Percentiles rank a stretch among this genome's conserved stretches.
These are phyloP conservation scores for Euptelea pleiosperma DNA, from an alignment of 164 flowering plant species.

Conservation along the genomic window DNA sequence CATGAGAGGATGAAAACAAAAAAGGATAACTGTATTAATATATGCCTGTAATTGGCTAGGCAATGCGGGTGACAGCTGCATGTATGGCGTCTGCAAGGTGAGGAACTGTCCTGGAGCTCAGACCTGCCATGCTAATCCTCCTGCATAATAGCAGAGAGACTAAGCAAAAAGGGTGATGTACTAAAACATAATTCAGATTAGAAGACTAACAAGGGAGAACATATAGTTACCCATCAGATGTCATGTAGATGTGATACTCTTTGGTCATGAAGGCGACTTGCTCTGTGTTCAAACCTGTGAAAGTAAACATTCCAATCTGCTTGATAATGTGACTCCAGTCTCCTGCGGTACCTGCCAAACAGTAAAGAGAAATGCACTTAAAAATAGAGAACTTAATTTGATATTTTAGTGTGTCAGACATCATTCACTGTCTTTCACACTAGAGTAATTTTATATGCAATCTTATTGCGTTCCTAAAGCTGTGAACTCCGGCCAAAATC, in stretches of 20 bases:
- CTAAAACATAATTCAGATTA: neutral
- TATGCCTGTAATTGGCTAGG: constrained; percentile 10
- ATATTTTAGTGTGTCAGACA: too few species aligned
- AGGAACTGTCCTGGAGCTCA: constrained; percentile 84
- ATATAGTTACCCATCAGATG: constrained; percentile 99
- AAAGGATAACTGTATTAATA: too few species aligned
- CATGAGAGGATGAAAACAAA: neutral
- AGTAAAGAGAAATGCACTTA: neutral
- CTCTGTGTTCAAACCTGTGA: constrained; percentile 80
- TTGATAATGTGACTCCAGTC: constrained; percentile 99
- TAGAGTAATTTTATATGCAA: too few species aligned
- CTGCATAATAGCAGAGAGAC: constrained; percentile 50
- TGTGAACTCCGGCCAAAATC: too few species aligned
- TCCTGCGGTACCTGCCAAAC: constrained; percentile 81
- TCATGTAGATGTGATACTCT: constrained; percentile 96
- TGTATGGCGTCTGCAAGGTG: constrained; percentile 95
- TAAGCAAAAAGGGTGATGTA: neutral
- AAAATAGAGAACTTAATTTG: too few species aligned
- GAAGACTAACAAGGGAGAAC: neutral
- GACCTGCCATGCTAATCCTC: constrained; percentile 99
- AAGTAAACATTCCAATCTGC: constrained; percentile 99
- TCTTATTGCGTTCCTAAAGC: too few species aligned
- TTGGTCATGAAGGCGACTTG: constrained; percentile 92
- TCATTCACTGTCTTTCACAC: too few species aligned
- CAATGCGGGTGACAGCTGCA: constrained; percentile 69